phyloP scores from a whole-genome alignment of 768 basidiomycete genomes.

The Phanerochaete carnosa region DNA sequence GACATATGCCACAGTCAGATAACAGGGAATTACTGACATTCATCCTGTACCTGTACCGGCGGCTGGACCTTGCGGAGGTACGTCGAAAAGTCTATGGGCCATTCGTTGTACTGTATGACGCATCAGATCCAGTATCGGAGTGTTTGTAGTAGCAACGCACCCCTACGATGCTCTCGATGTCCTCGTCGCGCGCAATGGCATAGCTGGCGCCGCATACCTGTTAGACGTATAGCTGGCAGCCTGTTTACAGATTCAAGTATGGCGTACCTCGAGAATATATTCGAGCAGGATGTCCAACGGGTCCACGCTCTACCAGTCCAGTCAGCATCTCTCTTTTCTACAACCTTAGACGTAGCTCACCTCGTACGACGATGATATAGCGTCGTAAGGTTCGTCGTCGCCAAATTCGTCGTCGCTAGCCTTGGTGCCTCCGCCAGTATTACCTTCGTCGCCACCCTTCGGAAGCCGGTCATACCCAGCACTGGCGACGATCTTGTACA shows the following conservation, averaged over 20 bases:
- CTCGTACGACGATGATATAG: too few relatives aligned
- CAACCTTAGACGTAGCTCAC: too few relatives aligned
- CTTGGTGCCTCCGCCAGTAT: too few relatives aligned
- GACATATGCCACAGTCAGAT: too few relatives aligned
- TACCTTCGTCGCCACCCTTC: not conserved
- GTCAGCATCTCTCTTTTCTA: too few relatives aligned
- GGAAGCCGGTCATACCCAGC: not conserved
- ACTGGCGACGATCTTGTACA: not conserved
- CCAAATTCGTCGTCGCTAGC: too few relatives aligned
- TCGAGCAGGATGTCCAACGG: conserved; percentile 15
- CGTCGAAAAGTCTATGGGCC: not conserved
- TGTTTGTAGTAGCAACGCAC: not conserved
- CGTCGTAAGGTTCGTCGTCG: too few relatives aligned
- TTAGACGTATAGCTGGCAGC: too few relatives aligned
- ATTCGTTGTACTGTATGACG: not conserved
- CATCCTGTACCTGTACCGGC: not conserved
- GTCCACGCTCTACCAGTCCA: not conserved
- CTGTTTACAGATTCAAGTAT: too few relatives aligned
- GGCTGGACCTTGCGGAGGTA: not conserved
- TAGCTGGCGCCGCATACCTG: too few relatives aligned
- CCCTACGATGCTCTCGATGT: not conserved
- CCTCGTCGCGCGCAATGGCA: not conserved
- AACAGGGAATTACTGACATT: not conserved
- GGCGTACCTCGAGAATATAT: conserved; percentile 19
- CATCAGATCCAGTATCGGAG: not conserved